Evolutionary conservation across 805 yeast species (phyloP), one percentile per base, ranked within the genome.

Genomic region (Kazachstania kunashirensis): DNA sequence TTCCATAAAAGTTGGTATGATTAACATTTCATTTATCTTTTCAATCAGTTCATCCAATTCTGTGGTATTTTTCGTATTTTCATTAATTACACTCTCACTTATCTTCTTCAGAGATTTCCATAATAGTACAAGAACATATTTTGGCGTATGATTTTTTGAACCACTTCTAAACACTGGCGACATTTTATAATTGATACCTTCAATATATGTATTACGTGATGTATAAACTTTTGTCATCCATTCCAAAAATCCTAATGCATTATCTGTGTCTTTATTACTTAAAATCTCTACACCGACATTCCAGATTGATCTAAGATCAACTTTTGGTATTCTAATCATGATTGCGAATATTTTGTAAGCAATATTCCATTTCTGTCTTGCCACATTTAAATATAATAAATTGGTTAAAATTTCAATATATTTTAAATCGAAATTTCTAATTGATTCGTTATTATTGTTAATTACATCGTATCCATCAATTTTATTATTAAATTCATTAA

Each of bases 291-390:
- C 53, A 0, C 82, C 86, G 1, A 78, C 25, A 0, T 80, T 71
- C 88, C 88, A 81, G 9, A 79, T 49, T 3, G 69, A 57, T 37
- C 75, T 60, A 5, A 78, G 51, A 49, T 80, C 84, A 9, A 73
- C 64, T 1, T 53, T 53, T 1, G 70, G 70, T 1, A 71, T 46
- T 35, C 79, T 53, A 3, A 76, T 50, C 16, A 81, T 50, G 2
- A 73, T 36, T 8, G 73, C 53, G 44, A 75, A 75, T 6, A 74
- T 57, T 37, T 65, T 65, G 46, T 73, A 75, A 0, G 83, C 81
- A 12, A 62, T 31, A 5, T 52, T 46, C 85, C 85, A 81, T 7
- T 75, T 66, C 21, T 61, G 50, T 25, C 66, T 56, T 29, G 71
- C 47, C 3, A 80, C 50, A 38, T 65, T 65, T 9, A 71, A 27